Evolutionary conservation across 1,284 basidiomycete genomes (phyloP).

Genomic region (Apiotrichum veenhuisii): DNA sequence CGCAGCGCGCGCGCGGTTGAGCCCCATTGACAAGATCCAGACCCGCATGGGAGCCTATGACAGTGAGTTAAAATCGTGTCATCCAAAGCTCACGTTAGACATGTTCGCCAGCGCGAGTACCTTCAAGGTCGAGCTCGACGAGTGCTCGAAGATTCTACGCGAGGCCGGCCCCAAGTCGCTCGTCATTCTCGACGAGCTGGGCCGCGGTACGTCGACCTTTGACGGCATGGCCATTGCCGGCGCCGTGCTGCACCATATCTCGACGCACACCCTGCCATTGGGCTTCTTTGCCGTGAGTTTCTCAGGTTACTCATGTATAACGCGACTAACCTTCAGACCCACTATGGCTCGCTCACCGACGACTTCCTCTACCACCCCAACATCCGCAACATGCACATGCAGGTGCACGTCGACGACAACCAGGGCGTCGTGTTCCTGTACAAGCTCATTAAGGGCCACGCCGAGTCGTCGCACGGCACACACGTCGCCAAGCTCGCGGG

Average conservation of each 20-base stretch:
- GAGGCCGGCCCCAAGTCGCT: constrained; percentile 87
- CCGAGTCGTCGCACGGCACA: constrained; percentile 87
- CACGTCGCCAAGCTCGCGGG: constrained; percentile 85
- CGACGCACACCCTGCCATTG: constrained; percentile 81
- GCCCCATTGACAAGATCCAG: constrained; percentile 88
- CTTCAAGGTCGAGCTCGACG: constrained; percentile 94
- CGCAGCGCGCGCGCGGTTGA: constrained; percentile 72
- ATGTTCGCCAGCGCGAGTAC: constrained; percentile 94
- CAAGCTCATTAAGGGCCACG: constrained; percentile 83
- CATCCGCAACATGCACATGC: constrained; percentile 90
- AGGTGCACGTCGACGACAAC: constrained; percentile 83
- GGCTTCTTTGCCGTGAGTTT: constrained; percentile 53
- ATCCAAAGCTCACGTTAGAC: constrained; percentile 43
- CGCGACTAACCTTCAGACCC: constrained; percentile 35
- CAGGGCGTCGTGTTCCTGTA: constrained; percentile 90
- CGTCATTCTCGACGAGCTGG: constrained; percentile 92
- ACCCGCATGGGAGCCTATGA: constrained; percentile 99
- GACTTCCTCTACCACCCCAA: constrained; percentile 76
- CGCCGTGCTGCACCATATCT: constrained; percentile 87
- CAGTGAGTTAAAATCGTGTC: constrained; percentile 47
- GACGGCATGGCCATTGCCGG: constrained; percentile 95
- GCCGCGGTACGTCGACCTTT: constrained; percentile 59
- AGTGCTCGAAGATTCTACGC: constrained; percentile 85
- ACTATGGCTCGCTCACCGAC: constrained; percentile 50
- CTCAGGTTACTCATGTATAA: too few species aligned